Conservation (phyloP, 176 grass and related monocot genomes). For the Cenchrus americanus region DNA sequence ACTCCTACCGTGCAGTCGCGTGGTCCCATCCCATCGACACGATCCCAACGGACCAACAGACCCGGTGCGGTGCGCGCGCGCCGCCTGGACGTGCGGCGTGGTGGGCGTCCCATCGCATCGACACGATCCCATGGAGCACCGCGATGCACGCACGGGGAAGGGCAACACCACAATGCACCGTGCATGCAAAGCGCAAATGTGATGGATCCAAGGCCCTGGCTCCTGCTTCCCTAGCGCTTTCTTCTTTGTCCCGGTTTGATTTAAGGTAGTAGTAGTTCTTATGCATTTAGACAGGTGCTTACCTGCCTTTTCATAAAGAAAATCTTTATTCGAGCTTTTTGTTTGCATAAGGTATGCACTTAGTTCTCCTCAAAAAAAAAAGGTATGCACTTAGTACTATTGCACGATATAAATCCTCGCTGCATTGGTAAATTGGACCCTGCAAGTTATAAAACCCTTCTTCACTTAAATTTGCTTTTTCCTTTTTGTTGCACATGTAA, state of each 20-base stretch:
- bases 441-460: background rate
- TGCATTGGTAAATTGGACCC: background rate
- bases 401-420: too few relatives aligned
- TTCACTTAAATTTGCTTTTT: too few relatives aligned
- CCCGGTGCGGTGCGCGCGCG: too few relatives aligned
- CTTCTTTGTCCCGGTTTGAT: background rate
- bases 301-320: background rate
- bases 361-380: too few relatives aligned
- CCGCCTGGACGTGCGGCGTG: background rate
- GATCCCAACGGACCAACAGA: background rate
- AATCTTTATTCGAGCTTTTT: background rate
- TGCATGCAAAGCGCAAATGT: background rate
- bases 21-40: background rate
- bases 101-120: too few relatives aligned
- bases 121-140: too few relatives aligned
- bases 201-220: too few relatives aligned
- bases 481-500: too few relatives aligned
- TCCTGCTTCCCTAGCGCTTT: background rate
- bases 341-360: background rate
- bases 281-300: background rate
- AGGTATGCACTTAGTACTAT: too few relatives aligned
- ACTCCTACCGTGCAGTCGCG: background rate
- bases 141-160: background rate
- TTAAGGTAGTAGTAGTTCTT: background rate
- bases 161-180: background rate